These are phyloP conservation scores for Mrakia blollopis DNA, from an alignment of 768 basidiomycete species.

Conservation along the genomic window DNA sequence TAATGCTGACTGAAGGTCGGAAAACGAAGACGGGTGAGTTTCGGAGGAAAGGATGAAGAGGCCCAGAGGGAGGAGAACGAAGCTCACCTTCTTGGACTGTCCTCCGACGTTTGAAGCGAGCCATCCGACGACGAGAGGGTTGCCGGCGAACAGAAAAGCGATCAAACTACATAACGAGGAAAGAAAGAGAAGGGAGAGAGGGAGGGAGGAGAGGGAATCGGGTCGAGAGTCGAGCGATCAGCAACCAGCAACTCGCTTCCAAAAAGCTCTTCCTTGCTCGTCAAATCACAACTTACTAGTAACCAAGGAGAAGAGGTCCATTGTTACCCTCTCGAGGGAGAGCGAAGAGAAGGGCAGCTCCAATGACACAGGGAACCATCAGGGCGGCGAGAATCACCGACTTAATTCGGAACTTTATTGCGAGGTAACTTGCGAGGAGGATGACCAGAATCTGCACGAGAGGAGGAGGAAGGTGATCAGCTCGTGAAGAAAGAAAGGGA, in stretches of 20 bases:
- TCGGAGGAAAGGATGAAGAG: too few species aligned
- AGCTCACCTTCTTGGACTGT: slow-evolving; percentile 34
- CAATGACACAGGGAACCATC: slow-evolving; percentile 28
- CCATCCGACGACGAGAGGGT: slow-evolving; percentile 39
- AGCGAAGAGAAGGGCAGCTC: slow-evolving; percentile 28
- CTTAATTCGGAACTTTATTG: slow-evolving; percentile 36
- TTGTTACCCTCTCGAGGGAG: slow-evolving; percentile 32
- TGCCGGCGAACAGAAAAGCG: slow-evolving; percentile 43
- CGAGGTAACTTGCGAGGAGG: slow-evolving; percentile 45
- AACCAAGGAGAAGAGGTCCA: slow-evolving; percentile 40
- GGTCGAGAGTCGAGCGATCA: too few species aligned
- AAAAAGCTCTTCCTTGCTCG: too few species aligned
- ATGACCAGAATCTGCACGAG: slow-evolving; percentile 46
- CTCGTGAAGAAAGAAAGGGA: too few species aligned
- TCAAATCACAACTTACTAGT: slow-evolving; percentile 35
- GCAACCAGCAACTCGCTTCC: too few species aligned
- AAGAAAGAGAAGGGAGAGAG: not conserved
- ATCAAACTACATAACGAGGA: slow-evolving; percentile 21
- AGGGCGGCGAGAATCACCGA: slow-evolving; percentile 15
- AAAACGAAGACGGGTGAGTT: too few species aligned
- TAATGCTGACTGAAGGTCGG: too few species aligned
- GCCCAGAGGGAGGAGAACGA: too few species aligned
- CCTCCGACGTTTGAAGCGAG: slow-evolving; percentile 37
- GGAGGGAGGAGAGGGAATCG: not conserved
- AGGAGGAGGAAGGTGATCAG: not conserved